Evolutionary conservation across 352 stramenopile species (phyloP), one percentile per base, ranked within the genome.

Genomic region (Lagenidium sp.): DNA sequence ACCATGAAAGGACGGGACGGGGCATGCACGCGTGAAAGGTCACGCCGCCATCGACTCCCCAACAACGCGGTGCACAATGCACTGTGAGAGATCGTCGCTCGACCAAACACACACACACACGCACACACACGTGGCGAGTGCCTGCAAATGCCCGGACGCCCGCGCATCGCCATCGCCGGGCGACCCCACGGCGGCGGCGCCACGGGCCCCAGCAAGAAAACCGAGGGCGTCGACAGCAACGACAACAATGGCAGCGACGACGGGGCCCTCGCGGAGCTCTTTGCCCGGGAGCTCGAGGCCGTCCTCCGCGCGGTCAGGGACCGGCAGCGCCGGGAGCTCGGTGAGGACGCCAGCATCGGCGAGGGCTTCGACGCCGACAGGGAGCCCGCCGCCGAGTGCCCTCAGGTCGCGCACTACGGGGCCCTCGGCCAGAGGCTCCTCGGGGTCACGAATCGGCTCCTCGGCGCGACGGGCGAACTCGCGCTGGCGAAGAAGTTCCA

Each of bases 381-480:
- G 5, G 51, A 54, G 20, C 29, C 16, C 0, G 28, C 44, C 16
- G 16, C 15, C 0, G 39, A 59, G 20, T 30, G 19, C 19, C 42
- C 56, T 22, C 40, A 73, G 34, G 47, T 77, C 6, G 68, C 60
- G 1, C 79, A 48, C 49, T 86, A 58, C 19, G 73, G 73, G 1
- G 20, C 61, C 0, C 21, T 74, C 6, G 44, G 60, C 0, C 68
- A 81, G 42, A 74, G 66, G 13, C 36, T 86, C 10, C 44, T 68
- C 0, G 36, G 41, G 19, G 23, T 81, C 15, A 55, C 70, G 15
- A 44, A 63, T 8, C 49, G 44, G 31, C 18, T 86, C 10, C 44
- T 76, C 37, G 31, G 50, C 20, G 25, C 51, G 0, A 68, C 47
- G 5, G 48, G 65, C 3, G 63, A 81, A 30, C 42, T 84, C 22